Evolutionary conservation across 2,329 filamentous ascomycete species (phyloP), one percentile per base, ranked within the genome.

Genomic region (Niveomyces coronatus): DNA sequence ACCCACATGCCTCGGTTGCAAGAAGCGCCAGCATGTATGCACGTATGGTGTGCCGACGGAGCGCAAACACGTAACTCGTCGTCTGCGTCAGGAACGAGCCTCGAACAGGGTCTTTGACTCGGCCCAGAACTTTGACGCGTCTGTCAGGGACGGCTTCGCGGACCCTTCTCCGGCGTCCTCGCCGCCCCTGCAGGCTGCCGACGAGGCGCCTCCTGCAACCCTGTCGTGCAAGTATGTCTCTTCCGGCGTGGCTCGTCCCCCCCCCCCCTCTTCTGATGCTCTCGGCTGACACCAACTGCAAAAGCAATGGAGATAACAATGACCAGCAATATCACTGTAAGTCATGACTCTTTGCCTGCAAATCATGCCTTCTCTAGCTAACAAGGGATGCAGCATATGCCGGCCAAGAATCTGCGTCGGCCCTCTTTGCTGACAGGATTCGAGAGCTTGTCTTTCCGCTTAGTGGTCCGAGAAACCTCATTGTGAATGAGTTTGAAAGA

Each of bases 371-470:
- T 16, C 14, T 13, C 13, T 11, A 29, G 19, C 32, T 40, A 23
- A 40, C 26, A 2, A 4, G 19, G 6, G 9, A 11, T 20, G 1
- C 22, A 74, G 71, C 76, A 17, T 79, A 78, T 44, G 63, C 79
- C 43, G 76, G 76, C n/a, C n/a, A n/a, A n/a, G 72, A 79, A 45
- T 74, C 76, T 2, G 74, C 74, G 1, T 73, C 72, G 0, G 57
- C 79, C 5, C 75, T 76, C 0, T 79, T 74, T 47, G 57, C 80
- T 3, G 71, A 79, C 40, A 58, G 75, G 31, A 67, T 80, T 14
- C 70, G 76, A 9, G 70, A 72, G 57, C 69, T 79, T 46, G 73
- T 80, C 4, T 68, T 74, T 45, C 69, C 58, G 8, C 63, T 65
- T 20, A 63, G 62, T 14, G 76, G 76, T 1, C 51, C 59, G 0